Conservation (phyloP, 1,284 basidiomycete species). For the Sanghuangporus weigelae region DNA sequence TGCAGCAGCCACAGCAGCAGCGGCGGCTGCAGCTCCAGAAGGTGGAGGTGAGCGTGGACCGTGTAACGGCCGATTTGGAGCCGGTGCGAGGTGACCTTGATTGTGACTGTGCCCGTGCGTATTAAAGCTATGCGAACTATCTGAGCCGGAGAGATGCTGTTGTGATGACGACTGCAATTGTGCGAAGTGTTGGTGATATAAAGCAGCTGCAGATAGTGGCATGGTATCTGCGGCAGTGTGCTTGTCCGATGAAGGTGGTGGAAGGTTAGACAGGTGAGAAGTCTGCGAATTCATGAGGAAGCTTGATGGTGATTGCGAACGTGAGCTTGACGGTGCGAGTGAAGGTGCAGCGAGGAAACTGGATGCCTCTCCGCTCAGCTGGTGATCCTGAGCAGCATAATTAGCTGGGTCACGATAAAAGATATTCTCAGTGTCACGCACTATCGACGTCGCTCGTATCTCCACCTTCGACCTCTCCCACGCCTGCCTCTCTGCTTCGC, state of each 20-base stretch:
- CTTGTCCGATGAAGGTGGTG: neutral
- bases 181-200: neutral
- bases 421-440: neutral
- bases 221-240: neutral
- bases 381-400: neutral
- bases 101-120: slow-evolving; percentile 17
- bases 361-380: neutral
- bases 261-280: neutral
- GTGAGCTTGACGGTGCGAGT: slow-evolving; percentile 21
- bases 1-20: slow-evolving; percentile 42
- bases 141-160: slow-evolving; percentile 16
- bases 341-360: slow-evolving; percentile 7
- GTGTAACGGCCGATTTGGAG: slow-evolving; percentile 60
- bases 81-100: slow-evolving; percentile 40
- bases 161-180: slow-evolving; percentile 16
- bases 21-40: slow-evolving; percentile 40
- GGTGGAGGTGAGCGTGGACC: slow-evolving; percentile 60
- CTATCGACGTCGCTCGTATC: slow-evolving; percentile 52
- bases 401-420: neutral
- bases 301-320: slow-evolving; percentile 17
- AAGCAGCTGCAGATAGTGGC: neutral
- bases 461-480: slow-evolving; percentile 52
- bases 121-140: slow-evolving; percentile 20
- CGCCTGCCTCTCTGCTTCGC: slow-evolving; percentile 34
- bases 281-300: slow-evolving; percentile 1